Evolutionary conservation across 345 rosid genomes (phyloP).

Genomic region (Arabidopsis suecica): DNA sequence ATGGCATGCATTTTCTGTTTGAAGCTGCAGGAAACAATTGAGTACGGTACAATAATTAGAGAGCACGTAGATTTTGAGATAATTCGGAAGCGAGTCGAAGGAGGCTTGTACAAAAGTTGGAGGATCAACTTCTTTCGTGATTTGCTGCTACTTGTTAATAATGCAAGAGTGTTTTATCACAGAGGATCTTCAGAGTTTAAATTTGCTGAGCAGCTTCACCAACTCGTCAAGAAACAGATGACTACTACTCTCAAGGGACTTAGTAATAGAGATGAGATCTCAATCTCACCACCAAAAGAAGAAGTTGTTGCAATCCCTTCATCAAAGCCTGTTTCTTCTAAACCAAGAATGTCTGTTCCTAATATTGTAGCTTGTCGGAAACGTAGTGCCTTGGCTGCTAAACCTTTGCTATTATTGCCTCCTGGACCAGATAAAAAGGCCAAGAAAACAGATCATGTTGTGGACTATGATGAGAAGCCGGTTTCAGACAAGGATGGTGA

Average conservation of each 20-base stretch:
- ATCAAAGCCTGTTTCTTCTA: constrained; percentile 13
- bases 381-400: constrained; percentile 53
- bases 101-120: constrained; percentile 53
- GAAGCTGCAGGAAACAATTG: constrained; percentile 53
- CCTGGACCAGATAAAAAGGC: constrained; percentile 17
- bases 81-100: constrained; percentile 49
- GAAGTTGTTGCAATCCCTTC: constrained; percentile 26
- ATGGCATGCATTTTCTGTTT: neutral
- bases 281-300: constrained; percentile 24
- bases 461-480: constrained; percentile 42
- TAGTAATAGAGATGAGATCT: constrained; percentile 10
- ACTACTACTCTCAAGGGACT: constrained; percentile 26
- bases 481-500: constrained; percentile 34
- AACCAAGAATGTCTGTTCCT: constrained; percentile 46
- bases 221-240: constrained; percentile 52
- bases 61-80: constrained; percentile 64
- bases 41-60: constrained; percentile 48
- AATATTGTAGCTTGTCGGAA: constrained; percentile 49
- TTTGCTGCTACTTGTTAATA: constrained; percentile 63
- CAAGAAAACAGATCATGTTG: constrained; percentile 22
- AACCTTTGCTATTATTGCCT: constrained; percentile 12
- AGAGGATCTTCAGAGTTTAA: constrained; percentile 49
- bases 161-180: constrained; percentile 52
- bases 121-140: constrained; percentile 53
- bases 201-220: constrained; percentile 53